Conservation (phyloP, 116 monocot genomes). For the Zostera marina region DNA sequence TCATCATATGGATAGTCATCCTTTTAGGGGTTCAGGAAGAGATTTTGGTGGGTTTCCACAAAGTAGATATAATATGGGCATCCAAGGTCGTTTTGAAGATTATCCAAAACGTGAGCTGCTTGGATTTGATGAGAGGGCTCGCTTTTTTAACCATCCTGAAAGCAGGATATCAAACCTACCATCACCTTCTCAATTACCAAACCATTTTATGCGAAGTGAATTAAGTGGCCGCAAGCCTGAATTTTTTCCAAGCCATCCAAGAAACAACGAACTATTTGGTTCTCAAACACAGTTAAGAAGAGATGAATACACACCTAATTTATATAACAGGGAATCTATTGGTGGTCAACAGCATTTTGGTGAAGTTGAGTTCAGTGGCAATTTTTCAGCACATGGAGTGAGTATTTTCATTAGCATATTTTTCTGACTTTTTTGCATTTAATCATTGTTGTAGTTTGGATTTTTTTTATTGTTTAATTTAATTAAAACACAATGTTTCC, state of each 20-base stretch:
- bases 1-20: constrained; percentile 24
- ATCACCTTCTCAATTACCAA: background rate
- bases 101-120: constrained; percentile 13
- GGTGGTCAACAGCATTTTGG: constrained; percentile 10
- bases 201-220: background rate
- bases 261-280: constrained; percentile 13
- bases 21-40: constrained; percentile 35
- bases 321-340: constrained; percentile 2
- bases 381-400: constrained; percentile 17
- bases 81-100: constrained; percentile 3
- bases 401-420: constrained; percentile 1
- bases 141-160: constrained; percentile 12
- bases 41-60: constrained; percentile 12
- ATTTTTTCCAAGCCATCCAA: constrained; percentile 10
- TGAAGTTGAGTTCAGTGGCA: constrained; percentile 12
- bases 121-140: constrained; percentile 11
- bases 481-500: background rate
- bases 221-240: constrained; percentile 10
- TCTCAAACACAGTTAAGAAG: constrained; percentile 5
- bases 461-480: background rate
- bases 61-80: constrained; percentile 12
- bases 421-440: background rate
- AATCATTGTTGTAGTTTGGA: background rate
- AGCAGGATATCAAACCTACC: constrained; percentile 6
- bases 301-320: background rate